Percentiles rank a stretch among this genome's conserved stretches.
phyloP scores from a whole-genome alignment of 495 filamentous ascomycete species.

The Aspergillus wentii region DNA sequence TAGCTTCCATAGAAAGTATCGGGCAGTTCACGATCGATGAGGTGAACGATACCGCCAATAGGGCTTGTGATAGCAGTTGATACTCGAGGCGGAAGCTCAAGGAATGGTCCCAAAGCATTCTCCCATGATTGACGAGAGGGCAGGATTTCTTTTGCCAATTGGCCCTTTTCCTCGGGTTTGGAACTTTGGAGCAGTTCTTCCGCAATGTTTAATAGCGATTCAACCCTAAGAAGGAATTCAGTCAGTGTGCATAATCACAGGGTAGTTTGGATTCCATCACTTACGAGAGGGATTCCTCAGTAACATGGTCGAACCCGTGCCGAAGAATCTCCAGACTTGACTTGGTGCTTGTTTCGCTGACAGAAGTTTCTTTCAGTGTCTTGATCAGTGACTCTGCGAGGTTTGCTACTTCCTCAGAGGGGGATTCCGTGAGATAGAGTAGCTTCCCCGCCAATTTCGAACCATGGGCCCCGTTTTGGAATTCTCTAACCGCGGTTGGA shows the following conservation, averaged over 20 bases:
- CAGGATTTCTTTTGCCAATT: constrained; percentile 37
- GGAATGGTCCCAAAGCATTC: constrained; percentile 51
- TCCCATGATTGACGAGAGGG: constrained; percentile 47
- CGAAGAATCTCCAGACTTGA: constrained; percentile 48
- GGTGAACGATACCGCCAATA: constrained; percentile 63
- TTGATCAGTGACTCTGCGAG: constrained; percentile 41
- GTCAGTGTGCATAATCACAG: too few species aligned
- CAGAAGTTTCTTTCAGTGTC: constrained; percentile 32
- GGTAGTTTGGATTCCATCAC: too few species aligned
- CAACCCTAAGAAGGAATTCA: too few species aligned
- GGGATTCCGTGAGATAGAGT: constrained; percentile 52
- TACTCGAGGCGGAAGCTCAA: constrained; percentile 50
- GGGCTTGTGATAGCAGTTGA: constrained; percentile 68
- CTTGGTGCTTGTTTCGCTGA: constrained; percentile 31
- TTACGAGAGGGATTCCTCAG: constrained; percentile 49
- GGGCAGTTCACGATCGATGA: constrained; percentile 43
- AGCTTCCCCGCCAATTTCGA: constrained; percentile 51
- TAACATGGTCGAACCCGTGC: constrained; percentile 44
- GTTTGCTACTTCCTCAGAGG: constrained; percentile 47
- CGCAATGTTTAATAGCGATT: constrained; percentile 50
- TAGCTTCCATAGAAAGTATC: constrained; percentile 18
- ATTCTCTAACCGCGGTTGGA: constrained; percentile 29
- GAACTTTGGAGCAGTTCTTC: constrained; percentile 42
- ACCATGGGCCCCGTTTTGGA: constrained; percentile 42
- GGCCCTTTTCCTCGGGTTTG: constrained; percentile 19